Conservation (phyloP, 1,284 basidiomycete genomes). For the Cryptococcus sp. region DNA sequence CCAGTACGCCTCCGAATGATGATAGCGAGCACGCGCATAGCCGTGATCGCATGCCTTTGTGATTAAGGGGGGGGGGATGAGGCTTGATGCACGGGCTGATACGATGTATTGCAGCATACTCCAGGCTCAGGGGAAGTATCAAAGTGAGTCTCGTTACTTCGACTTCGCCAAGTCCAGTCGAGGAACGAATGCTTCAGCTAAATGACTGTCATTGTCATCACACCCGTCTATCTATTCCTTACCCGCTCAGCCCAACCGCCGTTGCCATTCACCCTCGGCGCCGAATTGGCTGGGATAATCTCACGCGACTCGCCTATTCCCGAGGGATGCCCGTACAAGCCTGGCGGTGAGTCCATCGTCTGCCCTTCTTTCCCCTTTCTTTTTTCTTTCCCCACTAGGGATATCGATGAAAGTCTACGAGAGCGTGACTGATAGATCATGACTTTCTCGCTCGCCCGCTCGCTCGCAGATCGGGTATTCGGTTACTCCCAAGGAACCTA, state of each 20-base stretch:
- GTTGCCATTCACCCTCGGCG: slow-evolving; percentile 78
- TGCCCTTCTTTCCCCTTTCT: too few species aligned
- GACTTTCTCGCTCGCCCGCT: neutral
- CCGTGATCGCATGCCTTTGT: too few species aligned
- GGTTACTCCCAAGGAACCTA: slow-evolving; percentile 77
- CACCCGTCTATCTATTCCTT: neutral
- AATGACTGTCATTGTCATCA: slow-evolving; percentile 2
- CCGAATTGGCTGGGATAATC: slow-evolving; percentile 83
- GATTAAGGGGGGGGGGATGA: neutral
- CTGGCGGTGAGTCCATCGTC: slow-evolving; percentile 57
- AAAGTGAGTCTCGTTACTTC: slow-evolving; percentile 53
- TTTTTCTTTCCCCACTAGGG: too few species aligned
- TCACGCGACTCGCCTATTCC: slow-evolving; percentile 76
- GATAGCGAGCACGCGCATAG: neutral
- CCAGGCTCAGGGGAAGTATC: slow-evolving; percentile 85
- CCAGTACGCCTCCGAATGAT: neutral
- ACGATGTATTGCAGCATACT: slow-evolving; percentile 58
- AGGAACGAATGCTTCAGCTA: neutral
- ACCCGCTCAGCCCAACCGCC: slow-evolving; percentile 62
- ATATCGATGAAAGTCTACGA: neutral
- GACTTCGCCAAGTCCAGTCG: neutral
- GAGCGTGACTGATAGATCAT: too few species aligned
- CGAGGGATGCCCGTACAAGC: slow-evolving; percentile 72
- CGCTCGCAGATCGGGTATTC: slow-evolving; percentile 71
- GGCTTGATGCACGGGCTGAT: neutral